Evolutionary conservation across 2,329 filamentous ascomycete genomes (phyloP).

Genomic region (Cryphonectria radicalis): DNA sequence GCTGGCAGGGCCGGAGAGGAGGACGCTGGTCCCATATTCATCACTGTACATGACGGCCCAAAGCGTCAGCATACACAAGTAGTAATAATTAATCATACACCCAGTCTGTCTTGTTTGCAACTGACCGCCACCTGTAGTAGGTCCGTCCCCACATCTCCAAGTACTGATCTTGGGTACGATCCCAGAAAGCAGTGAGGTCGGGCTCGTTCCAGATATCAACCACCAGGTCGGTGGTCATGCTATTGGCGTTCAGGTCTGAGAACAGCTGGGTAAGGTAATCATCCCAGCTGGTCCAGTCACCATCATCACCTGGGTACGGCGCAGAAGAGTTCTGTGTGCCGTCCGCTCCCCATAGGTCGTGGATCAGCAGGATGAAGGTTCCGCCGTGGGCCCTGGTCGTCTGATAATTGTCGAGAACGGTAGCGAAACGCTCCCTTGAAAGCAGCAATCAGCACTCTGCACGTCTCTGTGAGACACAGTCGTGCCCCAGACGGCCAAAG

Average conservation of each 20-base stretch:
- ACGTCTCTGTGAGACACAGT: background rate
- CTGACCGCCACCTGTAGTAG: constrained; percentile 39
- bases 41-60: background rate
- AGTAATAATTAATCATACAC: too few relatives aligned
- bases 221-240: constrained; percentile 43
- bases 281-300: constrained; percentile 52
- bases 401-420: constrained; percentile 49
- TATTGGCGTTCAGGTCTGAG: constrained; percentile 41
- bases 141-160: constrained; percentile 42
- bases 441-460: background rate
- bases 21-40: constrained; percentile 28
- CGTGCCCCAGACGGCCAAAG: background rate
- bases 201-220: constrained; percentile 61
- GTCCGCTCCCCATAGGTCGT: constrained; percentile 54
- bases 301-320: constrained; percentile 53
- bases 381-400: constrained; percentile 48
- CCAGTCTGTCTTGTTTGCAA: background rate
- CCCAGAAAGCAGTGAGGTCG: constrained; percentile 44
- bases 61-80: background rate
- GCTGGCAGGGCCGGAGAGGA: constrained; percentile 46
- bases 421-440: constrained; percentile 44
- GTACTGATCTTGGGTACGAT: constrained; percentile 44
- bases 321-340: constrained; percentile 43
- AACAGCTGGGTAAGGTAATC: constrained; percentile 45
- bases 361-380: constrained; percentile 50